Evolutionary conservation across 1,284 basidiomycete species (phyloP).

Genomic region (Neolentinus lepideus): DNA sequence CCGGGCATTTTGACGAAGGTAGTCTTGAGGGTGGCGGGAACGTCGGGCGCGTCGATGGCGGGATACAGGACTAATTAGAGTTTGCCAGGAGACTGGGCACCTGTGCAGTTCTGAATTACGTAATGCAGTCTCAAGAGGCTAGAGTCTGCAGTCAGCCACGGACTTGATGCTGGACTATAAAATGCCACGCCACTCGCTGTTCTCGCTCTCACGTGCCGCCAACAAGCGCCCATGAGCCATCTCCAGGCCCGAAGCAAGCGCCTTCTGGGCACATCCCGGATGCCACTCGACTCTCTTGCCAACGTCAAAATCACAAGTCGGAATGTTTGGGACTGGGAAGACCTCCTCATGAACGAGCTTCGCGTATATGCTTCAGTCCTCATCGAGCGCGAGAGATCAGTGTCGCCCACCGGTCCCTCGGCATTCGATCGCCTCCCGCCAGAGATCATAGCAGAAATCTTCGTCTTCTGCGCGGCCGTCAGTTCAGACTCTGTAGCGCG

Average conservation of each 20-base stretch:
- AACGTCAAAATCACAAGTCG: too few relatives aligned
- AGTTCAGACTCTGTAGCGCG: conserved; percentile 37
- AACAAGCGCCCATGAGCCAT: too few relatives aligned
- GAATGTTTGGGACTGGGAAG: too few relatives aligned
- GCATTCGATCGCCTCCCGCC: conserved; percentile 37
- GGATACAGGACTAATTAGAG: conserved; percentile 26
- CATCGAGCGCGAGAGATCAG: not conserved
- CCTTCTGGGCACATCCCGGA: not conserved
- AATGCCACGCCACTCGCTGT: not conserved
- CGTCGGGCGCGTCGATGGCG: conserved; percentile 32
- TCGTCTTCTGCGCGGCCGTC: conserved; percentile 35
- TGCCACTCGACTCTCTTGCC: not conserved
- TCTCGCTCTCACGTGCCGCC: not conserved
- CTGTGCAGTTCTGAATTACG: conserved; percentile 28
- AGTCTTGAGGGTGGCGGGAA: conserved; percentile 37
- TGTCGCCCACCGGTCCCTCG: not conserved
- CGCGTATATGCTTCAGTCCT: too few relatives aligned
- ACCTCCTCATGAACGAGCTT: too few relatives aligned
- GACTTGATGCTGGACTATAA: not conserved
- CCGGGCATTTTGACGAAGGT: conserved; percentile 71
- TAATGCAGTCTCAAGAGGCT: conserved; percentile 11
- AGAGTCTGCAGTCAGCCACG: not conserved
- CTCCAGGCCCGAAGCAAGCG: too few relatives aligned
- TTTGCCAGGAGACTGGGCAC: conserved; percentile 19
- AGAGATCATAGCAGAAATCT: conserved; percentile 60